These are phyloP conservation scores for Thalia dealbata DNA, from an alignment of 176 grass and related monocot species.

Conservation along the genomic window DNA sequence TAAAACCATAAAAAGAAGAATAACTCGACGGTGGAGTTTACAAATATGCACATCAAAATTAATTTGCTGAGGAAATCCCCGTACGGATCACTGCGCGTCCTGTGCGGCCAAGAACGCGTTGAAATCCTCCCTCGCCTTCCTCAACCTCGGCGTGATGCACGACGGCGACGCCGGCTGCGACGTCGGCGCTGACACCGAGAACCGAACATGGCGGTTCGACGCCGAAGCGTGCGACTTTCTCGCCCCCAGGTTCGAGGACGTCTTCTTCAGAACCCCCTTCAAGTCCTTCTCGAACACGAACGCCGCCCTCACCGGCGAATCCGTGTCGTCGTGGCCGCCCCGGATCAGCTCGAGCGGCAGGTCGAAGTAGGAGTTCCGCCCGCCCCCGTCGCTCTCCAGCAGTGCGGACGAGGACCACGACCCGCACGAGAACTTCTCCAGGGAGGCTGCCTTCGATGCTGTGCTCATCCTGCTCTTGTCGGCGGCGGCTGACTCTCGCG, in stretches of 20 bases:
- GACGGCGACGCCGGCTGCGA: slow-evolving; percentile 62
- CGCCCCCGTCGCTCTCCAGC: background rate
- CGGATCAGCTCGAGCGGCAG: slow-evolving; percentile 36
- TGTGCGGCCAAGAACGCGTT: slow-evolving; percentile 66
- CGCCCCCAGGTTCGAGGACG: slow-evolving; percentile 34
- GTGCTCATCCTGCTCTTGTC: slow-evolving; percentile 21
- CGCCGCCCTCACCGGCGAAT: slow-evolving; percentile 49
- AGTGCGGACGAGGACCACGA: slow-evolving; percentile 35
- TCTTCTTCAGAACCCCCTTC: slow-evolving; percentile 61
- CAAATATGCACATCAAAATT: background rate
- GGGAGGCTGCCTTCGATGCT: slow-evolving; percentile 32
- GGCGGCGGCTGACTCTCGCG: slow-evolving; percentile 26
- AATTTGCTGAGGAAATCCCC: no score
- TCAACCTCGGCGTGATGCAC: slow-evolving; percentile 53
- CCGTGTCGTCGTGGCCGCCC: slow-evolving; percentile 33
- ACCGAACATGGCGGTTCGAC: slow-evolving; percentile 72
- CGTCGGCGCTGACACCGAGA: slow-evolving; percentile 33
- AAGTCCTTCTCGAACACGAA: slow-evolving; percentile 58
- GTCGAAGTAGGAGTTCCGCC: background rate
- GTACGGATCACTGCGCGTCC: slow-evolving; percentile 15
- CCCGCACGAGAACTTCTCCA: slow-evolving; percentile 58
- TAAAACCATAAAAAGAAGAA: no score
- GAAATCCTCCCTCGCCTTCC: slow-evolving; percentile 61
- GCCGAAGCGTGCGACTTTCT: slow-evolving; percentile 25
- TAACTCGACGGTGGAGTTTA: no score